Evolutionary conservation across 495 filamentous ascomycete species (phyloP).

Genomic region (Hyphodiscus hymeniophilus): DNA sequence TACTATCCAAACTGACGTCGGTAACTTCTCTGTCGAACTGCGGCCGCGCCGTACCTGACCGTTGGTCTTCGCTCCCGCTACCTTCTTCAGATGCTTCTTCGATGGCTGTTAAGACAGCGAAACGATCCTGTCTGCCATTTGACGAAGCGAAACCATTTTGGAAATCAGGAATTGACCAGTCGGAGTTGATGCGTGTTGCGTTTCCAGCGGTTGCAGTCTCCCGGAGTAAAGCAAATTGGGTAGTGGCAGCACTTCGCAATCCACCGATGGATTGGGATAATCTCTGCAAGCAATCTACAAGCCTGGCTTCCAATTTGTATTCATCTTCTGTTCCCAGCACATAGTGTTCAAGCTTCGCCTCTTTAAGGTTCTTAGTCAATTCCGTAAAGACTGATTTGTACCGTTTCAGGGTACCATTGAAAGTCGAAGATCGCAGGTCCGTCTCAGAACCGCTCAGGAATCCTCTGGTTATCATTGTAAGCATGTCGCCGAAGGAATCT

Average conservation of each 20-base stretch:
- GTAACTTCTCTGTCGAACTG: not conserved
- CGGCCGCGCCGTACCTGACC: not conserved
- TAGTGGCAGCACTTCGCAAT: slow-evolving; percentile 76
- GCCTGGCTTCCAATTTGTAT: slow-evolving; percentile 68
- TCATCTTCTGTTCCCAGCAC: slow-evolving; percentile 73
- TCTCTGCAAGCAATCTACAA: slow-evolving; percentile 79
- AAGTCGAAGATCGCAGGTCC: slow-evolving; percentile 56
- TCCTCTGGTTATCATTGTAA: slow-evolving; percentile 72
- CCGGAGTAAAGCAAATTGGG: slow-evolving; percentile 76
- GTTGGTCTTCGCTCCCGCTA: slow-evolving; percentile 34
- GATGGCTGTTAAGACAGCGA: slow-evolving; percentile 48
- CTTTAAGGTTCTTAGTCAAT: slow-evolving; percentile 72
- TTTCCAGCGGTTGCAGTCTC: slow-evolving; percentile 36
- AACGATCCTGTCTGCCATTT: slow-evolving; percentile 11
- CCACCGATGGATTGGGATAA: slow-evolving; percentile 88
- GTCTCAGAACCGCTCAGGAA: slow-evolving; percentile 82
- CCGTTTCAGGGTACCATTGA: slow-evolving; percentile 53
- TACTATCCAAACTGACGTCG: slow-evolving; percentile 17
- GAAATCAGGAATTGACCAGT: not conserved
- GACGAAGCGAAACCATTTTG: slow-evolving; percentile 1
- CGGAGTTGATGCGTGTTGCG: not conserved
- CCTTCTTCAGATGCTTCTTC: slow-evolving; percentile 59
- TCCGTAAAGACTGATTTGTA: slow-evolving; percentile 63
- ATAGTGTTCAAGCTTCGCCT: slow-evolving; percentile 88
- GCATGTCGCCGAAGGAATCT: slow-evolving; percentile 68